Conservation (phyloP, 2,329 filamentous ascomycete genomes). For the Botrytis paeoniae region DNA sequence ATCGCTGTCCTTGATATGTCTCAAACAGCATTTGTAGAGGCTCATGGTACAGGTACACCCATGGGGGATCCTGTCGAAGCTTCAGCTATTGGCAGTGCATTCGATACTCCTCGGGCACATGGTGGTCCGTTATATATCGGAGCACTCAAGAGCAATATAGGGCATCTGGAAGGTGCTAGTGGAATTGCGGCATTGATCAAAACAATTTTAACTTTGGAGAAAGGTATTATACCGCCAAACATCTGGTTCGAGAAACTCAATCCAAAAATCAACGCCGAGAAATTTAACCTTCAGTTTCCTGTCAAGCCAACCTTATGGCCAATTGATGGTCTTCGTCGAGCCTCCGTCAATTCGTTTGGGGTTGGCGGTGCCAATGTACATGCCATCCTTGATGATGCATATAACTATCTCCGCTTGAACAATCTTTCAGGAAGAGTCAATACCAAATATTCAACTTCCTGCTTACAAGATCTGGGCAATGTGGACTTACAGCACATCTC, state of each 20-base stretch:
- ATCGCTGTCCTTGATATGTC: conserved; percentile 42
- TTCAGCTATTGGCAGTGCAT: conserved; percentile 17
- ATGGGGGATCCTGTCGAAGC: conserved; percentile 29
- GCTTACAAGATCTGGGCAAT: too few species aligned
- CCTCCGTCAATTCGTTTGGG: conserved; percentile 39
- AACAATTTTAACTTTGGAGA: conserved; percentile 31
- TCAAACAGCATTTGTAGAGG: conserved; percentile 22
- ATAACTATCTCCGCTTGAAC: neutral
- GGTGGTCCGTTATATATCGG: conserved; percentile 21
- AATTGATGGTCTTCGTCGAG: conserved; percentile 14
- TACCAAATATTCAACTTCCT: neutral
- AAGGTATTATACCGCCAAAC: conserved; percentile 35
- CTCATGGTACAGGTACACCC: conserved; percentile 26
- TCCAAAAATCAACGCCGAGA: conserved; percentile 29
- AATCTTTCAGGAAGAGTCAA: neutral
- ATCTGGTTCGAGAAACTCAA: conserved; percentile 39
- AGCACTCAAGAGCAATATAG: conserved; percentile 32
- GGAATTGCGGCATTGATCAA: conserved; percentile 37
- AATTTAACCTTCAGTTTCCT: conserved; percentile 1
- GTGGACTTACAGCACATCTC: neutral
- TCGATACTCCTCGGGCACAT: conserved; percentile 9
- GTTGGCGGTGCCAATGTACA: conserved; percentile 49
- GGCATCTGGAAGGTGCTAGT: conserved; percentile 33
- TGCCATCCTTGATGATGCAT: conserved; percentile 38
- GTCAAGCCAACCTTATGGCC: conserved; percentile 15